Conservation (phyloP, 768 basidiomycete genomes). For the Suillus sp. region DNA sequence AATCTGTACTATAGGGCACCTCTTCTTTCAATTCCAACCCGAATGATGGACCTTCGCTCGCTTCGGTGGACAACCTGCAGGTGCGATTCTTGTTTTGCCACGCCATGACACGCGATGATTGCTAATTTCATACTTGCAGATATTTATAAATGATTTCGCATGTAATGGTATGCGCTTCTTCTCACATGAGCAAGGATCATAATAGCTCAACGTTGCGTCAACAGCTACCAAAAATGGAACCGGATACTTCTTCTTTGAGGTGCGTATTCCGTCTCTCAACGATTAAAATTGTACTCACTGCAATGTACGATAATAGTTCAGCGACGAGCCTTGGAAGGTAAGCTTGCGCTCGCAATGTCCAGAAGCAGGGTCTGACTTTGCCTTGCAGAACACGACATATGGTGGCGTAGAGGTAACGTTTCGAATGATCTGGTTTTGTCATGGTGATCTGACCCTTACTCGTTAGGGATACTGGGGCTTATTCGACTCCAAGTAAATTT, state of each 20-base stretch:
- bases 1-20: slow-evolving; percentile 47
- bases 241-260: slow-evolving; percentile 88
- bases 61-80: slow-evolving; percentile 64
- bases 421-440: slow-evolving; percentile 1
- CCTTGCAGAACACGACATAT: slow-evolving; percentile 52
- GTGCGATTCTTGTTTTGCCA: slow-evolving; percentile 26
- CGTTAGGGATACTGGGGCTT: slow-evolving; percentile 62
- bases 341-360: slow-evolving; percentile 20
- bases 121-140: slow-evolving; percentile 41
- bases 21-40: slow-evolving; percentile 54
- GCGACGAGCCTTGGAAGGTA: slow-evolving; percentile 84
- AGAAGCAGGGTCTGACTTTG: slow-evolving; percentile 11
- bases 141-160: slow-evolving; percentile 83
- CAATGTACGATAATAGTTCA: slow-evolving; percentile 43
- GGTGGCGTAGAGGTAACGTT: slow-evolving; percentile 73
- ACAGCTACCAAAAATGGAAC: slow-evolving; percentile 81
- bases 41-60: slow-evolving; percentile 68
- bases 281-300: slow-evolving; percentile 6
- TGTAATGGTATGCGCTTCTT: slow-evolving; percentile 46
- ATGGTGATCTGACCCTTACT: slow-evolving; percentile 13
- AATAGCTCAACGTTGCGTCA: neutral
- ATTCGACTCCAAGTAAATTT: slow-evolving; percentile 56
- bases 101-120: neutral
- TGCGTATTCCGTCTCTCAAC: slow-evolving; percentile 22
- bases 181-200: slow-evolving; percentile 15